Base-by-base conservation (phyloP, 2,329 filamentous ascomycete species). In the Juglanconis oblonga region DNA sequence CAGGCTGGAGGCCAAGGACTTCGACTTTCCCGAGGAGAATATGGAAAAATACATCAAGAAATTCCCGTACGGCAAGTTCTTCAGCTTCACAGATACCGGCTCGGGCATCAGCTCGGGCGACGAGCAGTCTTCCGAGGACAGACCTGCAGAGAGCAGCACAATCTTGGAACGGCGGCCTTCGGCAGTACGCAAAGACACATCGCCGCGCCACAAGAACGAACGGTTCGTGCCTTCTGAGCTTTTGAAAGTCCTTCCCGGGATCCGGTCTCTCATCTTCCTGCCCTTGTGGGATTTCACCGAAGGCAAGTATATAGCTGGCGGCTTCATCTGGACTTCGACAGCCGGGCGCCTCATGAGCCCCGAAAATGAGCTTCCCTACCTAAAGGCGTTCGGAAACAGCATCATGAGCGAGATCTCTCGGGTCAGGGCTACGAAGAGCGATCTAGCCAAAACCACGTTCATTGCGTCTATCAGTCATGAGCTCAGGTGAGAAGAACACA, bases 391-490 rank as follows among this genome's bases (percentile, higher is more conserved):
- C 66, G 76, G 78, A 1, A 80, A 81, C 59, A 79, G 77, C 1
- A 79, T 84, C 44, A 85, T 86, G 81, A 76, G 79, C 1, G 82
- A 85, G 61, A 73, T 86, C 8, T 76, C 79, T 0, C 74, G 81
- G 11, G 66, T 84, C 7, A 69, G 74, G 52, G 67, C 68, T 1
- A 56, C 70, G 5, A 65, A 68, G 35, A 71, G 73, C 9, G 74
- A 74, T 44, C 72, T 71, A 61, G 78, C 79, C 47, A 82, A 83
- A 68, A 78, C 79, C 0, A 81, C 83, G 55, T 82, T 86, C 62
- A 79, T 86, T 35, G 81, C 79, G 1, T 83, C 79, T 13, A 79
- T 86, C 45, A 82, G 79, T 35, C 83, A 86, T 67, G 83, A 86
- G 64, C 70, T 86, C 11, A 56, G 58, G 58, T 60, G 40, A 56